Conservation (phyloP, 352 stramenopile genomes). For the Globisporangium orthogonon region DNA sequence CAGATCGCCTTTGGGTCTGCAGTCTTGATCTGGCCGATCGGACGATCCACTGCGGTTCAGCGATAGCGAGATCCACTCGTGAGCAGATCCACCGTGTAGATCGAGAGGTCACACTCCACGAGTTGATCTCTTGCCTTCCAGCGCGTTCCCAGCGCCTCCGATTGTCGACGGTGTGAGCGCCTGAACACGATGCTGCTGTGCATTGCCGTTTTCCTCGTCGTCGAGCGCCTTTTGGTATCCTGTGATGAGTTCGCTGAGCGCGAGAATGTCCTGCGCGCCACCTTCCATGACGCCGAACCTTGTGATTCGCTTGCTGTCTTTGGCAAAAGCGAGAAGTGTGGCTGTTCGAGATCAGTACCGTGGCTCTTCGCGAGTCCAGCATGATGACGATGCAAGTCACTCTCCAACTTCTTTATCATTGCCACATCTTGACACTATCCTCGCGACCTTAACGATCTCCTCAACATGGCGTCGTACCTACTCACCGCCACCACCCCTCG, state of each 20-base stretch:
- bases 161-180: slow-evolving; percentile 28
- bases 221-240: slow-evolving; percentile 13
- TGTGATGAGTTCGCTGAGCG: slow-evolving; percentile 25
- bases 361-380: no score
- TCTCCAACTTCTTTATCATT: no score
- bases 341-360: no score
- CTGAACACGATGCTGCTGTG: slow-evolving; percentile 6
- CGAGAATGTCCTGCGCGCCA: slow-evolving; percentile 19
- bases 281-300: slow-evolving; percentile 11
- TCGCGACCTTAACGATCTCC: no score
- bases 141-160: slow-evolving; percentile 14
- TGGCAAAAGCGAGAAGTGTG: no score
- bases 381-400: no score
- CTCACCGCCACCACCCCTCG: no score
- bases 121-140: slow-evolving; percentile 21
- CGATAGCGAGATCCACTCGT: no score
- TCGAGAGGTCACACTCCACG: background rate
- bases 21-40: slow-evolving; percentile 63
- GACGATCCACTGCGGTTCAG: slow-evolving; percentile 30
- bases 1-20: slow-evolving; percentile 69
- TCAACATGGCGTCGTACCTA: no score
- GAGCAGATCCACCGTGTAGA: background rate
- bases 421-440: no score
- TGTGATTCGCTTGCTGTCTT: no score
- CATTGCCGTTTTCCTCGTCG: slow-evolving; percentile 7